A percentile compares a stretch with the other conserved stretches of the same genome.
Conservation (phyloP, 2,329 filamentous ascomycete species). For the Neoascochyta sp. region DNA sequence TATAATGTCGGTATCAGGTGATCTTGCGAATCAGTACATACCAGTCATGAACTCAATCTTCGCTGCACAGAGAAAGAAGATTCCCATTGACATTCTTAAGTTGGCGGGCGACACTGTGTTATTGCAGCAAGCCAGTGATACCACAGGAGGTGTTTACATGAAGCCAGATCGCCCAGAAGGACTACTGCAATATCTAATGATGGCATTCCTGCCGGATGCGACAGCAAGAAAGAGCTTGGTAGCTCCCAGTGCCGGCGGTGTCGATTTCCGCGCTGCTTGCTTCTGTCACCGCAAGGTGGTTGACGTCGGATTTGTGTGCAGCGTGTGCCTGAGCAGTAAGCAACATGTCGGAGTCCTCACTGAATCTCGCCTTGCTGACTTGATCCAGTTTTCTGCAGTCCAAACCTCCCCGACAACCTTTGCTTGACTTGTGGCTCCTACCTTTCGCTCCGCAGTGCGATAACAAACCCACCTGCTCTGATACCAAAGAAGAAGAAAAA, state of each 20-base stretch:
- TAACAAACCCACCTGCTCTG: conserved; percentile 34
- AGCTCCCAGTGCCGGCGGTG: conserved; percentile 74
- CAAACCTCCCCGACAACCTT: conserved; percentile 31
- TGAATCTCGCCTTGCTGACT: conserved; percentile 4
- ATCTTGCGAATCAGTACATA: conserved; percentile 87
- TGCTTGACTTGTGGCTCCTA: conserved; percentile 41
- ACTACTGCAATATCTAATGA: conserved; percentile 89
- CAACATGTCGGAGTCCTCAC: conserved; percentile 6
- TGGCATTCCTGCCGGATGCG: conserved; percentile 78
- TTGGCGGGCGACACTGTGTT: conserved; percentile 84
- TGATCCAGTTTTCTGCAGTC: conserved; percentile 35
- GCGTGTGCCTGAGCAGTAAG: conserved; percentile 82
- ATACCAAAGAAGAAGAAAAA: conserved; percentile 41
- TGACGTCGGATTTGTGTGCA: conserved; percentile 91
- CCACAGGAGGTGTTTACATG: conserved; percentile 68
- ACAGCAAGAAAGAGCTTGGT: conserved; percentile 63
- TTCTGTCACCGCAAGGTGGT: conserved; percentile 93
- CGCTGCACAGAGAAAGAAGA: conserved; percentile 79
- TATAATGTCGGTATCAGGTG: conserved; percentile 83
- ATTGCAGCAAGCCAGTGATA: conserved; percentile 82
- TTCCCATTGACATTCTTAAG: conserved; percentile 89
- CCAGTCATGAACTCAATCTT: conserved; percentile 99
- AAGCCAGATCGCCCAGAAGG: conserved; percentile 53
- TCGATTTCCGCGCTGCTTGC: conserved; percentile 97
- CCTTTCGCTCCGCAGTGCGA: conserved; percentile 34